phyloP scores from a whole-genome alignment of 257 asterid species.

The Petunia secreta region DNA sequence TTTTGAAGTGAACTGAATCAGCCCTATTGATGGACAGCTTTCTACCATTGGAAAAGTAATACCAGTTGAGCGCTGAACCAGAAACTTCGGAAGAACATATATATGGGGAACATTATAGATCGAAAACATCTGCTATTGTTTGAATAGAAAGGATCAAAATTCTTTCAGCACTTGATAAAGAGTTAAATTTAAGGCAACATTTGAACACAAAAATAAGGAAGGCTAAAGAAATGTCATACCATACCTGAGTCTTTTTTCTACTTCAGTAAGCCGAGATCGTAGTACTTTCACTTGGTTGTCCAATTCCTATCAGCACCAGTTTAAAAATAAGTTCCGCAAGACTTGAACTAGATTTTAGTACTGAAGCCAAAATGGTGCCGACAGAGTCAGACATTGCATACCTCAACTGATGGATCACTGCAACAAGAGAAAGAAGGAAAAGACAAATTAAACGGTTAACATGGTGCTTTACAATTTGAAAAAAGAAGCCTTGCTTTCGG shows the following conservation, averaged over 20 bases:
- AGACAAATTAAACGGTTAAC: background rate
- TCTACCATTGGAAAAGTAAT: background rate
- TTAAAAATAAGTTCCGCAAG: slow-evolving; percentile 7
- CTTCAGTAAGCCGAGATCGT: slow-evolving; percentile 57
- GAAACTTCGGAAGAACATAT: background rate
- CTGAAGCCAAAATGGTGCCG: background rate
- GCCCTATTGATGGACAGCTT: background rate
- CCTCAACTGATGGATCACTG: slow-evolving; percentile 81
- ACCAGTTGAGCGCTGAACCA: background rate
- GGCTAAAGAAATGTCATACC: slow-evolving; percentile 22
- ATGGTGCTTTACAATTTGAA: background rate
- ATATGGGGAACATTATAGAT: background rate
- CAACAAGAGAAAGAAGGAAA: slow-evolving; percentile 36
- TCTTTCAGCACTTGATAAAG: background rate
- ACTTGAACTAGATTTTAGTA: background rate
- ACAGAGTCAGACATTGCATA: slow-evolving; percentile 30
- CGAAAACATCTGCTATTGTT: background rate
- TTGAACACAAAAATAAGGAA: slow-evolving; percentile 13
- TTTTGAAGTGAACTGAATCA: background rate
- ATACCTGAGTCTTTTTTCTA: slow-evolving; percentile 59
- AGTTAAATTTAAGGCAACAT: background rate
- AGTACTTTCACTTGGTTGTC: slow-evolving; percentile 54
- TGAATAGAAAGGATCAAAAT: background rate
- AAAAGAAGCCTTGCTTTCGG: background rate
- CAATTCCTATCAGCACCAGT: slow-evolving; percentile 61